A percentile compares a stretch with the other conserved stretches of the same genome.
Conservation (phyloP, 2,329 filamentous ascomycete species). For the Exophiala spinifera region DNA sequence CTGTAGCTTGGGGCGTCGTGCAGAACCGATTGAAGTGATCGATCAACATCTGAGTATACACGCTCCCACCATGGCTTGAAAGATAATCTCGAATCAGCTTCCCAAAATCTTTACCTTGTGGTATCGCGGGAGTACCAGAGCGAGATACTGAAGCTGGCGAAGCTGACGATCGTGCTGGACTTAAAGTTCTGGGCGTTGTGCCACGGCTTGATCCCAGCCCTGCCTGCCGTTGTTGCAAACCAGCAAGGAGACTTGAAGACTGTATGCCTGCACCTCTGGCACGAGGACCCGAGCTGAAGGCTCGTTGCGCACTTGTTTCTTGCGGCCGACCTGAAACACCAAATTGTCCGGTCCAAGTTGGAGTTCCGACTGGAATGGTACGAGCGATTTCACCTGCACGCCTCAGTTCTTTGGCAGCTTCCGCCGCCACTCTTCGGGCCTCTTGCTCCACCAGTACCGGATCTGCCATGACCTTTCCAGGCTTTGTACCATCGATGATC, state of each 20-base stretch:
- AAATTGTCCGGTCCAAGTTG: constrained; percentile 88
- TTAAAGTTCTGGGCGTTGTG: constrained; percentile 22
- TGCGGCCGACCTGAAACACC: constrained; percentile 73
- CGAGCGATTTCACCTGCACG: constrained; percentile 70
- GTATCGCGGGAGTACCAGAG: constrained; percentile 33
- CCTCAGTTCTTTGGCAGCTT: constrained; percentile 73
- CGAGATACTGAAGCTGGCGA: constrained; percentile 22
- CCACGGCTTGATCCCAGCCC: constrained; percentile 12
- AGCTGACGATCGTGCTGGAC: constrained; percentile 26
- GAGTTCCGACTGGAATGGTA: constrained; percentile 72
- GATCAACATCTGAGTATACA: constrained; percentile 79
- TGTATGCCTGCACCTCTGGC: constrained; percentile 30
- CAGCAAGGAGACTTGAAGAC: constrained; percentile 52
- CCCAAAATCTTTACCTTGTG: constrained; percentile 60
- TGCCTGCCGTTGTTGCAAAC: constrained; percentile 58
- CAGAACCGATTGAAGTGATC: constrained; percentile 87
- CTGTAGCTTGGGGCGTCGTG: constrained; percentile 62
- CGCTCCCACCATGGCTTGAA: constrained; percentile 69
- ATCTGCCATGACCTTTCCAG: constrained; percentile 66
- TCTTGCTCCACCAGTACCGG: constrained; percentile 75
- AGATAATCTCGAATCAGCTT: constrained; percentile 77
- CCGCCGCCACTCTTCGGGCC: constrained; percentile 72
- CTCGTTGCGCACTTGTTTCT: constrained; percentile 47
- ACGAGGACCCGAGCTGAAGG: constrained; percentile 35
- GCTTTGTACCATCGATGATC: constrained; percentile 66